Evolutionary conservation across 2,329 filamentous ascomycete species (phyloP).

Genomic region (Sclerotinia subarctica): DNA sequence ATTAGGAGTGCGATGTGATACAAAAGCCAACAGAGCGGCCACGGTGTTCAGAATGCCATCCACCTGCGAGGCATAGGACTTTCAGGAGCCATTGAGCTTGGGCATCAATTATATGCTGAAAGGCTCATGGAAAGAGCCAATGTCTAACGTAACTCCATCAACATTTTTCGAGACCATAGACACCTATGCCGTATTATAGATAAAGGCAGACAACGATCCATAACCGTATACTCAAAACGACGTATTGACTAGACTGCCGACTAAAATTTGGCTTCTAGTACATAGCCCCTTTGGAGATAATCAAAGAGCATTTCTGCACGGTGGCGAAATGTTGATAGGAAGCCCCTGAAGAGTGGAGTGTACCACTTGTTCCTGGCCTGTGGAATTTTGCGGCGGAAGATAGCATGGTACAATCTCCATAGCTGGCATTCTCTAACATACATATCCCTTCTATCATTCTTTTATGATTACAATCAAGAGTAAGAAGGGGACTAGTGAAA

Average conservation of each 20-base stretch:
- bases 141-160: background rate
- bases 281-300: background rate
- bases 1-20: background rate
- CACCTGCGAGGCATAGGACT: background rate
- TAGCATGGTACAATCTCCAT: background rate
- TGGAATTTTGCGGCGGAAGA: background rate
- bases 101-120: background rate
- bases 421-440: no score
- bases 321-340: background rate
- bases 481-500: background rate
- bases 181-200: constrained; percentile 16
- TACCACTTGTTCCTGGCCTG: background rate
- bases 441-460: background rate
- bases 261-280: background rate
- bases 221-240: background rate
- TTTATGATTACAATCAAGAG: background rate
- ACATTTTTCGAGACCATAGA: constrained; percentile 1
- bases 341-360: background rate
- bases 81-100: background rate
- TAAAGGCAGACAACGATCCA: constrained; percentile 3
- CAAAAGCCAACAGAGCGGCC: constrained; percentile 14
- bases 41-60: constrained; percentile 18
- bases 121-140: constrained; percentile 9
- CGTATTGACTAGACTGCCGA: background rate
- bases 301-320: background rate